Percentiles rank a stretch among this genome's conserved stretches.
Conservation (phyloP, 108 stramenopile species). For the Discostella stelligeroides region DNA sequence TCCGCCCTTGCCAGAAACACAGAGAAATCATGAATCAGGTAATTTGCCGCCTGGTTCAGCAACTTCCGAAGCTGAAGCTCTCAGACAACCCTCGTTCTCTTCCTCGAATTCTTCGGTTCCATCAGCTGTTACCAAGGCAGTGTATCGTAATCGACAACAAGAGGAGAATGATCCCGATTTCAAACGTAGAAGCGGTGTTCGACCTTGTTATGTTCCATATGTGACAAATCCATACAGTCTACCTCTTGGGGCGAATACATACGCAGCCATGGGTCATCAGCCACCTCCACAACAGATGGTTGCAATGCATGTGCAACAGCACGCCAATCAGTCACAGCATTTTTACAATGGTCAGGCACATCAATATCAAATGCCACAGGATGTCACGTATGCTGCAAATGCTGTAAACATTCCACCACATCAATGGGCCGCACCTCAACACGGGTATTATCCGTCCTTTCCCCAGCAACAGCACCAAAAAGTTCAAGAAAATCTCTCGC, state of each 20-base stretch:
- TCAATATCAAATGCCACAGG: constrained; percentile 7
- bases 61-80: constrained; percentile 3
- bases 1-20: constrained; percentile 10
- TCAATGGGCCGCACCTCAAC: constrained; percentile 14
- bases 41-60: constrained; percentile 1
- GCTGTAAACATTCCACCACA: constrained; percentile 4
- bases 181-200: constrained; percentile 56
- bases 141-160: constrained; percentile 80
- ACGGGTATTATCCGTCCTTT: constrained; percentile 21
- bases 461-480: constrained; percentile 8
- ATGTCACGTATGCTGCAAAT: constrained; percentile 14
- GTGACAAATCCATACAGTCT: constrained; percentile 15
- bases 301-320: constrained; percentile 18
- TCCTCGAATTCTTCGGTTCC: constrained; percentile 9
- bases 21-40: neutral
- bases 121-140: constrained; percentile 60
- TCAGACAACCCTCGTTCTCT: constrained; percentile 2
- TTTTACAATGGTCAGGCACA: constrained; percentile 26
- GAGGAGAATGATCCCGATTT: constrained; percentile 90
- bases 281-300: neutral
- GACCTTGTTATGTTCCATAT: constrained; percentile 17
- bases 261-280: constrained; percentile 22
- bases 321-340: constrained; percentile 11
- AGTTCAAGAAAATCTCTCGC: constrained; percentile 12
- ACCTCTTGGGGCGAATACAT: constrained; percentile 5